Evolutionary conservation across 2,329 filamentous ascomycete species (phyloP).

Genomic region (Venturia nashicola): DNA sequence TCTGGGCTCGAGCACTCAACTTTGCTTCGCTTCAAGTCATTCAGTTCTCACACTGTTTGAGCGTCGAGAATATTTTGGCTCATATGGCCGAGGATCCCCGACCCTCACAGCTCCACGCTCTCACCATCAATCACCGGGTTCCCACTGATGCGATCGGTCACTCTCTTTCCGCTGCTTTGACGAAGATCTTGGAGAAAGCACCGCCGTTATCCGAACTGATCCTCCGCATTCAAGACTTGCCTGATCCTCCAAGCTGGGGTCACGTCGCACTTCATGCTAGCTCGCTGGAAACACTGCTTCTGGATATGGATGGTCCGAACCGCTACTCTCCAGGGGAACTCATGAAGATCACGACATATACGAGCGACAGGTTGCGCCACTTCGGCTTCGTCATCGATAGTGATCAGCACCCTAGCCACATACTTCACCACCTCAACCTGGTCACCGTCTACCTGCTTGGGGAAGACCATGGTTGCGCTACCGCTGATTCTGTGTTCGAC

Average conservation of each 20-base stretch:
- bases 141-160: neutral
- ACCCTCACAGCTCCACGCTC: neutral
- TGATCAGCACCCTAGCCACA: neutral
- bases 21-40: neutral
- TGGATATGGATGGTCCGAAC: neutral
- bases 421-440: neutral
- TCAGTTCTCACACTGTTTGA: neutral
- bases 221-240: neutral
- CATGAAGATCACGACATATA: neutral
- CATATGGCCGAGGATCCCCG: neutral
- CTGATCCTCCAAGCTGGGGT: neutral
- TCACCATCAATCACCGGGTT: neutral
- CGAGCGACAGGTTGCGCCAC: neutral
- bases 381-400: neutral
- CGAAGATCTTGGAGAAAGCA: neutral
- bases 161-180: neutral
- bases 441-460: neutral
- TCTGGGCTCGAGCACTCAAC: neutral
- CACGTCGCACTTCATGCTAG: neutral
- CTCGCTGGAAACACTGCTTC: neutral
- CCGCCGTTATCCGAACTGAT: neutral
- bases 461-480: neutral
- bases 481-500: neutral
- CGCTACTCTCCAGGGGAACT: neutral
- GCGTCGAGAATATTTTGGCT: neutral